Percentiles rank a stretch among this genome's conserved stretches.
These are phyloP conservation scores for Salisapilia sapeloensis DNA, from an alignment of 352 stramenopile genomes.

Conservation along the genomic window DNA sequence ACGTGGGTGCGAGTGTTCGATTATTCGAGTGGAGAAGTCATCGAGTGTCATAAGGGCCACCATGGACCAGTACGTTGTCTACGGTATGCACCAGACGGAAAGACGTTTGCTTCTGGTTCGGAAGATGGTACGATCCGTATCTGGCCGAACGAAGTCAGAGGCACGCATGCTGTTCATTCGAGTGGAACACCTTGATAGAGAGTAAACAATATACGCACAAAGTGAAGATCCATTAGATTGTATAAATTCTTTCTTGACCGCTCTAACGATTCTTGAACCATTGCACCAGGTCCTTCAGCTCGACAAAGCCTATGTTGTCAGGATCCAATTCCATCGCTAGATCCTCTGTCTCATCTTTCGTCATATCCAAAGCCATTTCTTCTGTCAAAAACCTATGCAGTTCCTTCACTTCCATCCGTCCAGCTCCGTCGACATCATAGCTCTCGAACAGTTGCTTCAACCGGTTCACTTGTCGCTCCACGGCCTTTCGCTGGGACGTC, in stretches of 20 bases:
- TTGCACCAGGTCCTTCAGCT: conserved; percentile 68
- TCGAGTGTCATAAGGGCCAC: conserved; percentile 96
- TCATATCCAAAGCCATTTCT: conserved; percentile 35
- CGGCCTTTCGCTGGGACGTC: conserved; percentile 38
- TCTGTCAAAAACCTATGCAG: conserved; percentile 43
- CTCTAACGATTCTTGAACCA: conserved; percentile 55
- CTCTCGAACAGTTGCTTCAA: conserved; percentile 61
- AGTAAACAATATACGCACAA: conserved; percentile 1
- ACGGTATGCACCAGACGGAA: conserved; percentile 86
- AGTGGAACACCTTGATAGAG: background rate
- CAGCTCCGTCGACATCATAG: conserved; percentile 68
- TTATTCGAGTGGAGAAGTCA: conserved; percentile 75
- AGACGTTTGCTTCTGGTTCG: conserved; percentile 90
- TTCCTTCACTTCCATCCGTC: conserved; percentile 63
- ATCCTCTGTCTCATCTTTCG: conserved; percentile 46
- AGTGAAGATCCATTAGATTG: too few species aligned
- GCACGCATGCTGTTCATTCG: conserved; percentile 13
- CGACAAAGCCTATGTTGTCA: conserved; percentile 65
- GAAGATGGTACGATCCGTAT: conserved; percentile 97
- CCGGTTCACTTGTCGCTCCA: conserved; percentile 38
- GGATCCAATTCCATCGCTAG: conserved; percentile 44
- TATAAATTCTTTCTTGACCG: background rate
- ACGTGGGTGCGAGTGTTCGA: conserved; percentile 96
- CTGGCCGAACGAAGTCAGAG: conserved; percentile 79
- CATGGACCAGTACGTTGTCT: conserved; percentile 95